Conservation (phyloP, 2,329 filamentous ascomycete species). For the Colletotrichum tofieldiae region DNA sequence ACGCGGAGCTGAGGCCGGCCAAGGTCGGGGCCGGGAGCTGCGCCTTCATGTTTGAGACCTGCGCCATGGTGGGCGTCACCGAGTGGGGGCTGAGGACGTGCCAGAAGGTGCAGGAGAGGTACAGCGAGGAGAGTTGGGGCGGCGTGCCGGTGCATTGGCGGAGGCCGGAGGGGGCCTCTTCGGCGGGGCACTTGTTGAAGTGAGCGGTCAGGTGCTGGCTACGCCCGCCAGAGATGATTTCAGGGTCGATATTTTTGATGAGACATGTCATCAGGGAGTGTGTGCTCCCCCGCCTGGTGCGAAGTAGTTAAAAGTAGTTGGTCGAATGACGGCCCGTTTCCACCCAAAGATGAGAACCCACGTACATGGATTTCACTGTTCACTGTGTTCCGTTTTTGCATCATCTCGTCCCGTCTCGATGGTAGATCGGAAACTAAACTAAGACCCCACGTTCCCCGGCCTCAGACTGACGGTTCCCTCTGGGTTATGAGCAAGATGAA, state of each 20-base stretch:
- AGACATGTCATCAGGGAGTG: background rate
- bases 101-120: constrained; percentile 74
- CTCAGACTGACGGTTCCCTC: background rate
- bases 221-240: background rate
- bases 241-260: background rate
- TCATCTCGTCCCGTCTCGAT: background rate
- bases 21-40: constrained; percentile 75
- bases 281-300: background rate
- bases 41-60: constrained; percentile 80
- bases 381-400: background rate
- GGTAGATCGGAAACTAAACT: background rate
- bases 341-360: no score
- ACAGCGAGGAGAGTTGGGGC: constrained; percentile 87
- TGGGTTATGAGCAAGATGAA: background rate
- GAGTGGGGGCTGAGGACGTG: constrained; percentile 78
- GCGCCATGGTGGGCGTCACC: constrained; percentile 79
- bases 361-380: background rate
- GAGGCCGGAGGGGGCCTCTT: constrained; percentile 53
- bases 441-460: background rate
- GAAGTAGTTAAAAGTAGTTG: background rate
- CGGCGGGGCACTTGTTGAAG: constrained; percentile 50
- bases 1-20: constrained; percentile 67
- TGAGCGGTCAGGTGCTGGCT: constrained; percentile 21
- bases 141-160: constrained; percentile 76
- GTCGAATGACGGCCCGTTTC: background rate